phyloP scores from a whole-genome alignment of 2,329 filamentous ascomycete genomes.

The Sclerotiophoma versabilis region DNA sequence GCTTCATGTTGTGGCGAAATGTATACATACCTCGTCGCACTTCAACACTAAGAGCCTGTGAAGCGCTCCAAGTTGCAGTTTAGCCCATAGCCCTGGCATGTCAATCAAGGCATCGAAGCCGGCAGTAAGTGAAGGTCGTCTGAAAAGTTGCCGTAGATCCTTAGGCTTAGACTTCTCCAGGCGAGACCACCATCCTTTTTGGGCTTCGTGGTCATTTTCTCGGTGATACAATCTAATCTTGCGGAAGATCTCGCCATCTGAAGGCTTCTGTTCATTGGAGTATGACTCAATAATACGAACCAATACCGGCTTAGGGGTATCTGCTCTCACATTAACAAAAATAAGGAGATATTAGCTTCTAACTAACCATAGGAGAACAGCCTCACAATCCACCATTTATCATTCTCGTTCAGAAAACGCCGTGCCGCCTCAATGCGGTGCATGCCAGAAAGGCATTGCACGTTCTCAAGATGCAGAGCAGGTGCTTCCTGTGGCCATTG shows the following conservation, averaged over 20 bases:
- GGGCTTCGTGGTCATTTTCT: slow-evolving; percentile 11
- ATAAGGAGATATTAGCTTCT: not conserved
- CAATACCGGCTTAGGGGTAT: slow-evolving; percentile 16
- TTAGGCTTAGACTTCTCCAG: slow-evolving; percentile 28
- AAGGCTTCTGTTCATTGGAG: slow-evolving; percentile 23
- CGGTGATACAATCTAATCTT: slow-evolving; percentile 26
- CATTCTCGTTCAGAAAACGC: slow-evolving; percentile 24
- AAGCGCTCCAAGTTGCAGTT: slow-evolving; percentile 27
- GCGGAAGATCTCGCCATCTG: not conserved
- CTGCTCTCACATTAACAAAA: slow-evolving; percentile 4
- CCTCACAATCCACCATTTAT: slow-evolving; percentile 29
- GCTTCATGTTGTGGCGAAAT: not conserved
- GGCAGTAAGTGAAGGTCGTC: slow-evolving; percentile 8
- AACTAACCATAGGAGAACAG: slow-evolving; percentile 23
- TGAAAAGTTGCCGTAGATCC: slow-evolving; percentile 27
- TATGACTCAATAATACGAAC: slow-evolving; percentile 20
- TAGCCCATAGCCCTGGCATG: slow-evolving; percentile 24
- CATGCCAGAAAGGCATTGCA: slow-evolving; percentile 26
- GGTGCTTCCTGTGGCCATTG: slow-evolving; percentile 20
- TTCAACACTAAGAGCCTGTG: slow-evolving; percentile 26
- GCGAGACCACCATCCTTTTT: slow-evolving; percentile 25
- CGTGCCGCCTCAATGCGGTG: slow-evolving; percentile 22
- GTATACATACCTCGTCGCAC: slow-evolving; percentile 25
- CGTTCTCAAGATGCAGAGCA: slow-evolving; percentile 13
- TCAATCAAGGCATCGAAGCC: slow-evolving; percentile 25